Percentiles rank a stretch among this genome's conserved stretches.
Evolutionary conservation across 2,329 filamentous ascomycete genomes (phyloP).

Genomic region (Domatiomyces catenatus): DNA sequence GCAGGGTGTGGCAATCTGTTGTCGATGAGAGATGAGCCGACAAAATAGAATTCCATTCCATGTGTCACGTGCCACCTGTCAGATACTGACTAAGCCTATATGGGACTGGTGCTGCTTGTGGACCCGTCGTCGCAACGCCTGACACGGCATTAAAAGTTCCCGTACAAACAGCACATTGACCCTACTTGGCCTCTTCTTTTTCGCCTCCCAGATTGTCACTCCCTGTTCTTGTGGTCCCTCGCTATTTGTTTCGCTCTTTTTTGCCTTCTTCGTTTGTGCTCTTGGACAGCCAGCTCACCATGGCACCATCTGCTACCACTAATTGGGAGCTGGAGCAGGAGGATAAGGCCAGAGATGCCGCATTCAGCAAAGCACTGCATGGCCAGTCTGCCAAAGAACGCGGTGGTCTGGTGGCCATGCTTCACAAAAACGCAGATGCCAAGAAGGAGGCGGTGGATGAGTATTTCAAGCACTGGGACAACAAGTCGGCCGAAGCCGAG

Average conservation of each 20-base stretch:
- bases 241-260: conserved; percentile 6
- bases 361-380: conserved; percentile 81
- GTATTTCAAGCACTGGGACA: conserved; percentile 95
- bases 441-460: conserved; percentile 73
- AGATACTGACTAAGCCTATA: background rate
- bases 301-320: conserved; percentile 32
- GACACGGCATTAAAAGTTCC: background rate
- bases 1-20: background rate
- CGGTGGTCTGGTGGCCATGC: conserved; percentile 68
- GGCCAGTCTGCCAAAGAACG: conserved; percentile 52
- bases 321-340: conserved; percentile 52
- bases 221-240: conserved; percentile 8
- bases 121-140: background rate
- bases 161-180: background rate
- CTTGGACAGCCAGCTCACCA: conserved; percentile 20
- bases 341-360: conserved; percentile 71
- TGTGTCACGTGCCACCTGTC: background rate
- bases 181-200: background rate
- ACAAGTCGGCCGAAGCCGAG: conserved; percentile 63
- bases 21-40: background rate
- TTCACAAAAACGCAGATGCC: conserved; percentile 60
- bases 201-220: background rate
- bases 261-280: conserved; percentile 1
- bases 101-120: background rate
- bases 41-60: background rate